Conservation (phyloP, 2,329 filamentous ascomycete species). For the Cercospora beticola region DNA sequence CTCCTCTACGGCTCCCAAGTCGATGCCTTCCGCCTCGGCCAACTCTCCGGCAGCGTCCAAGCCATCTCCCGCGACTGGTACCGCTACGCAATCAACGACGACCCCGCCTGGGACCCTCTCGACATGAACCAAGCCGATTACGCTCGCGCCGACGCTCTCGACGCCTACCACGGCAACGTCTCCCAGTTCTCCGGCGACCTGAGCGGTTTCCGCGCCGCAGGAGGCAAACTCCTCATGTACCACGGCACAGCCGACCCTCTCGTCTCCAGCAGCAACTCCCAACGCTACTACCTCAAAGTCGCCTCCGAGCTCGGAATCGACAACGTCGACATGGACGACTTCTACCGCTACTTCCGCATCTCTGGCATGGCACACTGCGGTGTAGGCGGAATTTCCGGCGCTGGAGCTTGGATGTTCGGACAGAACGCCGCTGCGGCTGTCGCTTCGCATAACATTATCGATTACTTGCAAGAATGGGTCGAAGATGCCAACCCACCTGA, state of each 20-base stretch:
- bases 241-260: constrained; percentile 46
- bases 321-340: constrained; percentile 42
- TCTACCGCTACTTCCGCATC: constrained; percentile 53
- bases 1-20: constrained; percentile 52
- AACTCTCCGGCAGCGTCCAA: constrained; percentile 46
- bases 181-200: constrained; percentile 42
- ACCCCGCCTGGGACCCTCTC: constrained; percentile 44
- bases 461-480: constrained; percentile 45
- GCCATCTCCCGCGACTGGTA: constrained; percentile 51
- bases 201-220: constrained; percentile 40
- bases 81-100: constrained; percentile 50
- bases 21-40: constrained; percentile 38
- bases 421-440: constrained; percentile 33
- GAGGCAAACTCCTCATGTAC: constrained; percentile 49
- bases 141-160: constrained; percentile 38
- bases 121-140: constrained; percentile 45
- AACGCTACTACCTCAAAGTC: constrained; percentile 52
- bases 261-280: constrained; percentile 48
- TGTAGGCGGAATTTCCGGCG: constrained; percentile 43
- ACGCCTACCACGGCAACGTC: constrained; percentile 46
- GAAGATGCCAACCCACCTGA: constrained; percentile 36
- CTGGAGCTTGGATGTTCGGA: constrained; percentile 47
- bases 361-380: constrained; percentile 55
- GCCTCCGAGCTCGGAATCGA: constrained; percentile 40
- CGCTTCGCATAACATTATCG: constrained; percentile 48